Base-by-base conservation (phyloP, 441 rosid genomes). In the Adansonia rubrostipa region DNA sequence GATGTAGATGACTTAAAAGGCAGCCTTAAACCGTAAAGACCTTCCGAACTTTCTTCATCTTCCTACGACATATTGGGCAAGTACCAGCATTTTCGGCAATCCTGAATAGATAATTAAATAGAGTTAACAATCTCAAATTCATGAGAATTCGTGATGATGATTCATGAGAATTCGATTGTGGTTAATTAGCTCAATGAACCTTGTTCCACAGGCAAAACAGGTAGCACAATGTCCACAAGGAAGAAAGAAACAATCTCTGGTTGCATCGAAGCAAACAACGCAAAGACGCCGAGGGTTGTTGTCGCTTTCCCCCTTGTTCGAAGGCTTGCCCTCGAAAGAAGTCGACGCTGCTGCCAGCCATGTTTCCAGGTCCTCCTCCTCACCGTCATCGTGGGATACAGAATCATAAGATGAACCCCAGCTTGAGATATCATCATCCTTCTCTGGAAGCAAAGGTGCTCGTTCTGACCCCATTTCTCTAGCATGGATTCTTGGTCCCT, bases 161-260 rank as follows among this genome's bases (percentile, higher is more conserved):
- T 28, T 28, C 2, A 28, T 28, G 33, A 28, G 33, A 28, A 28
- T 28, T 28, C 33, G 1, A 28, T 28, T 28, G 33, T 28, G 33
- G 33, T 54, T 68, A 11, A 19, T 7, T 5, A 68, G n/a, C 64
- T 72, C 48, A 9, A 1, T 33, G 48, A 71, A 71, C 94, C 94
- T 88, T 71, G 84, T 74, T 84, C 88, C 92, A 61, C 92, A 89
- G 5, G 82, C 77, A 77, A 84, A 89, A 81, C 94, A 90, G 33
- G 91, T 78, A 4, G 85, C 89, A 60, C 86, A 84, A 68, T 90
- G 94, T 20, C 91, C 92, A 50, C 94, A 90, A 4, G 94, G 94
- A 65, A 90, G 90, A 76, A 90, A 90, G 77, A 90, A 90, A 79
- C 92, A 86, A 47, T 89, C 89, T 63, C 88, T 85, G 1, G 83